These are phyloP conservation scores for Tilletia walkeri DNA, from an alignment of 1,284 basidiomycete genomes.

Conservation along the genomic window DNA sequence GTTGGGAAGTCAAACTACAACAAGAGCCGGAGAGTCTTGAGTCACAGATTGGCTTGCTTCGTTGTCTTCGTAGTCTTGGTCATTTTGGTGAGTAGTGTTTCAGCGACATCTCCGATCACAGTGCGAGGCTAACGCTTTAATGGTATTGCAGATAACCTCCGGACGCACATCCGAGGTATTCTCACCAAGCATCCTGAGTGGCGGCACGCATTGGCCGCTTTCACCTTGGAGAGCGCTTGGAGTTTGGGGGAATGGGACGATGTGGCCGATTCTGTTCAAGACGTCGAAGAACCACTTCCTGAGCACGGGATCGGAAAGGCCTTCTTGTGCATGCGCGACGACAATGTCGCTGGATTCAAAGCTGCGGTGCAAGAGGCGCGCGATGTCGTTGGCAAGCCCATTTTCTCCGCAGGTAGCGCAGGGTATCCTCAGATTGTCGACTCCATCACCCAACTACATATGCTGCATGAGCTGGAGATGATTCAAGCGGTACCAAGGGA, in stretches of 20 bases:
- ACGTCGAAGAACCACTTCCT: constrained; percentile 56
- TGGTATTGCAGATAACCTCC: constrained; percentile 69
- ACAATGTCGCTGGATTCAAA: constrained; percentile 44
- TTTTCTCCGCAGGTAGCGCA: constrained; percentile 73
- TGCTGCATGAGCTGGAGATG: constrained; percentile 81
- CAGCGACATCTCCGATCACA: constrained; percentile 19
- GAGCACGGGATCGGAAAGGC: constrained; percentile 77
- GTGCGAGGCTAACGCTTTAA: neutral
- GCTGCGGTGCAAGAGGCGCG: constrained; percentile 68
- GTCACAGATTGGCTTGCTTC: constrained; percentile 83
- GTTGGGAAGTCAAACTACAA: constrained; percentile 97
- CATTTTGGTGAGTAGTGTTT: constrained; percentile 72
- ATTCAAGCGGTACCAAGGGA: constrained; percentile 58
- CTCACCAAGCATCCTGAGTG: constrained; percentile 82
- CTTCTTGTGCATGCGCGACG: constrained; percentile 73
- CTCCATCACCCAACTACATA: constrained; percentile 78
- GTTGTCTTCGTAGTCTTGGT: constrained; percentile 88
- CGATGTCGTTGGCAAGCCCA: constrained; percentile 73
- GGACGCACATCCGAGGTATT: constrained; percentile 91
- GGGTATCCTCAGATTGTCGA: constrained; percentile 82
- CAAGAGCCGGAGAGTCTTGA: constrained; percentile 82
- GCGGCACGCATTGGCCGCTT: constrained; percentile 74
- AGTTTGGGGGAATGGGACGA: constrained; percentile 89
- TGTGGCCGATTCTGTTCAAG: constrained; percentile 58
- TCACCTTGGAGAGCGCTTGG: constrained; percentile 90